These are phyloP conservation scores for Clonostachys byssicola DNA, from an alignment of 2,329 filamentous ascomycete genomes.

Conservation along the genomic window DNA sequence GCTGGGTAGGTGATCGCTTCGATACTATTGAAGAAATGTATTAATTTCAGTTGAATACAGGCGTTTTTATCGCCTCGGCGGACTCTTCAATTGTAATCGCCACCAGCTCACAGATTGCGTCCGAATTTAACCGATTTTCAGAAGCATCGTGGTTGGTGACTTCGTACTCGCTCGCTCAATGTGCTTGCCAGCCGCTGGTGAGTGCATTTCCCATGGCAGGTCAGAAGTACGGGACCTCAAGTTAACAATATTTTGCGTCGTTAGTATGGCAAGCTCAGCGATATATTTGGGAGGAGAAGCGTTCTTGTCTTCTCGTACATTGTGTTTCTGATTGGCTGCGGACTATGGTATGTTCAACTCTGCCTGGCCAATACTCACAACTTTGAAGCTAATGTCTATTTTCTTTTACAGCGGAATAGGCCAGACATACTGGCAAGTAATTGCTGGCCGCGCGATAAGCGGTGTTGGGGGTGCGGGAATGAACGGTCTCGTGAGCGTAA, in stretches of 20 bases:
- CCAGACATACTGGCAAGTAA: not conserved
- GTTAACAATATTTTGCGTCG: not conserved
- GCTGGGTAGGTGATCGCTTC: too few relatives aligned
- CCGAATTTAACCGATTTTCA: conserved; percentile 52
- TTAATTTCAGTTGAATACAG: not conserved
- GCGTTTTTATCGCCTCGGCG: conserved; percentile 60
- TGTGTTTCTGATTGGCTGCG: conserved; percentile 11
- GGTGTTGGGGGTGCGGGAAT: not conserved
- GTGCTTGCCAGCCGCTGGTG: conserved; percentile 12
- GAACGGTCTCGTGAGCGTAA: not conserved
- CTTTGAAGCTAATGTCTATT: not conserved
- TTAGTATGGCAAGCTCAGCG: conserved; percentile 14
- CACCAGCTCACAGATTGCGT: conserved; percentile 58
- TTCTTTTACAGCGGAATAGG: not conserved
- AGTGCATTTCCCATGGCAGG: not conserved
- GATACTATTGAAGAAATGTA: too few relatives aligned
- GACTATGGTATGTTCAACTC: not conserved
- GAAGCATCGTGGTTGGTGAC: conserved; percentile 31
- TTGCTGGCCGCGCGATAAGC: conserved; percentile 1
- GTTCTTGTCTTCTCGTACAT: conserved; percentile 9
- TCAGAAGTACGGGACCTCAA: too few relatives aligned
- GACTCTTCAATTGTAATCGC: conserved; percentile 64
- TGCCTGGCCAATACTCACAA: not conserved
- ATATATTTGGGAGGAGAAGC: conserved; percentile 12
- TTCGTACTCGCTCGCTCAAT: conserved; percentile 14